Base-by-base conservation (phyloP, 108 stramenopile species). In the Conticribra guillardii region DNA sequence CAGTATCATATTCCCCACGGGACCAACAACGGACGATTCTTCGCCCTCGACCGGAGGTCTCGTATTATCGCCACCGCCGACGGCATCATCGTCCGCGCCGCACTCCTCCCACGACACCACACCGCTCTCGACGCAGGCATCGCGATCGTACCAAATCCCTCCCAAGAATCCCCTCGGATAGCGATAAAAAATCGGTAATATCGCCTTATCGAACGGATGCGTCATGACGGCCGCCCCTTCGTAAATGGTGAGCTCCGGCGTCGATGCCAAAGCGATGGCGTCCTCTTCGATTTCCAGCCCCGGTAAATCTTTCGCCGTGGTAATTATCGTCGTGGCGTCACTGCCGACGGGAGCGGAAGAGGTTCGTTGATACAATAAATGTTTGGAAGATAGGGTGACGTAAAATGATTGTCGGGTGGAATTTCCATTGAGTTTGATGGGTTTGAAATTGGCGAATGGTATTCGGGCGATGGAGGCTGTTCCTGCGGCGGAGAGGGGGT, bases 121-220 rank as follows among this genome's bases (percentile, higher is more conserved):
- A 32, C 49, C 5, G 47, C 0, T 37, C 18, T 30, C 34, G 14
- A 51, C 32, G 62, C 60, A 72, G 1, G 69, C 56, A 48, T 72
- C 61, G 27, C 71, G 37, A 26, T 54, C 60, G 31, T 72, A 72
- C 54, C 30, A 46, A 30, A 72, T 72, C 27, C 71, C 15, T 23
- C 71, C 71, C 54, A 54, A 32, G 31, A 72, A 72, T 47, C 71
- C 71, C 34, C 71, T 21, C 17, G 71, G 71, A 5, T 50, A 28
- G 4, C 60, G 53, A 72, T 63, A 72, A 55, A 44, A 72, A 26
- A 72, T 60, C 4, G 54, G 16, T 44, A 53, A 33, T 31, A 62
- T 63, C 2, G 61, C 61, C 18, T 55, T 54, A 48, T 26, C 29
- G 0, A 72, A 32, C 1, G 71, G 71, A 63, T 56, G 62, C 0